Evolutionary conservation across 495 filamentous ascomycete genomes (phyloP).

Genomic region (Friedmanniomyces endolithicus): DNA sequence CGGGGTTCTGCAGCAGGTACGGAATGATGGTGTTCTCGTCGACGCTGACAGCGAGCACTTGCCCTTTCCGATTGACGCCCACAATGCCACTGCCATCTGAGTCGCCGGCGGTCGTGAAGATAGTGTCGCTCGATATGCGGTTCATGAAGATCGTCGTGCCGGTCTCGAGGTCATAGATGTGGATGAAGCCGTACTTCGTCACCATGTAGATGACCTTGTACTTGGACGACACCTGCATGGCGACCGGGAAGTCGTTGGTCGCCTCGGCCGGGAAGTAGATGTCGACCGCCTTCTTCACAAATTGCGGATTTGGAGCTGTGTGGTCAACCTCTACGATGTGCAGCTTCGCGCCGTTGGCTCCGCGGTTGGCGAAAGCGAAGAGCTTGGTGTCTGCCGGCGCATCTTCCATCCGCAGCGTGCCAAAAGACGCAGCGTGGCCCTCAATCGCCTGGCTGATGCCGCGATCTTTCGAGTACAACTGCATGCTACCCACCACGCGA

Average conservation of each 20-base stretch:
- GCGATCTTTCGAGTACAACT: constrained; percentile 88
- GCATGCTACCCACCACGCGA: constrained; percentile 88
- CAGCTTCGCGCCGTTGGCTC: constrained; percentile 78
- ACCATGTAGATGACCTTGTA: constrained; percentile 95
- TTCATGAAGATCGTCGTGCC: constrained; percentile 99
- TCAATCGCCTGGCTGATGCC: constrained; percentile 97
- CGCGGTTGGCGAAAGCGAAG: constrained; percentile 91
- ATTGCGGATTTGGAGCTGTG: constrained; percentile 69
- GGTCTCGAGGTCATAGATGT: constrained; percentile 93
- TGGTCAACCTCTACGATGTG: constrained; percentile 98
- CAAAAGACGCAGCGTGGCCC: constrained; percentile 93
- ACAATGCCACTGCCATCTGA: constrained; percentile 74
- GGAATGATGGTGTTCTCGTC: constrained; percentile 84
- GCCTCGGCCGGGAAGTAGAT: constrained; percentile 96
- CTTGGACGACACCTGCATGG: constrained; percentile 90
- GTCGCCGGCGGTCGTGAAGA: constrained; percentile 85
- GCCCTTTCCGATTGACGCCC: constrained; percentile 94
- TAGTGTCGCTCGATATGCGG: constrained; percentile 96
- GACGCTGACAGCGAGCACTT: constrained; percentile 84
- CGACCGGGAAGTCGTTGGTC: constrained; percentile 92
- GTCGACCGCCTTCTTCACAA: constrained; percentile 89
- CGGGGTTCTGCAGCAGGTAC: constrained; percentile 90
- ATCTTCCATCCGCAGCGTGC: constrained; percentile 73
- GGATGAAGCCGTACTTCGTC: constrained; percentile 98
- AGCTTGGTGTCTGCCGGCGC: constrained; percentile 84